These are phyloP conservation scores for Marchantia polymorpha DNA, from an alignment of 225 moss, liverwort and hornwort genomes.

Conservation along the genomic window DNA sequence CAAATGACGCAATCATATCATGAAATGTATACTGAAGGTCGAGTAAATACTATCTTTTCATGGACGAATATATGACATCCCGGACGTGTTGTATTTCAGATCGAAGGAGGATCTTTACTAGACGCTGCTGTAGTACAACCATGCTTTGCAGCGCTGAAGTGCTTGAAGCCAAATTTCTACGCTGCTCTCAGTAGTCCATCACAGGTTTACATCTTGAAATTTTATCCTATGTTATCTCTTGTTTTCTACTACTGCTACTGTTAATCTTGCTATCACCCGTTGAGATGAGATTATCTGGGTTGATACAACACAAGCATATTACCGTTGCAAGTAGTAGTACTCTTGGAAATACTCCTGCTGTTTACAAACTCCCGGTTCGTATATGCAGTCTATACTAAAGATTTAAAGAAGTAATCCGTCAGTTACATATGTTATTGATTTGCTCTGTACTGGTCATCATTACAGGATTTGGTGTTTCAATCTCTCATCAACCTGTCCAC, in stretches of 20 bases:
- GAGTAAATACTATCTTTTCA: too few relatives aligned
- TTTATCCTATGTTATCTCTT: too few relatives aligned
- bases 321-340: too few relatives aligned
- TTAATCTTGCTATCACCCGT: too few relatives aligned
- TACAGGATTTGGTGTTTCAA: slow-evolving; percentile 45
- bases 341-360: neutral
- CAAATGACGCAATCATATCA: too few relatives aligned
- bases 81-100: slow-evolving; percentile 34
- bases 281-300: too few relatives aligned
- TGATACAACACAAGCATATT: too few relatives aligned
- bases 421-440: neutral
- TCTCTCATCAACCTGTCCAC: slow-evolving; percentile 33
- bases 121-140: slow-evolving; percentile 77
- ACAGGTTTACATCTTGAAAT: slow-evolving; percentile 48
- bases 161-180: slow-evolving; percentile 69
- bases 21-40: too few relatives aligned
- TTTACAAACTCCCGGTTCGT: neutral
- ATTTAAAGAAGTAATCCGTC: neutral
- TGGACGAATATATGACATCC: neutral
- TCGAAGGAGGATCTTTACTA: slow-evolving; percentile 62
- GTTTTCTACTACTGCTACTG: too few relatives aligned
- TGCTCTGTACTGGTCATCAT: neutral
- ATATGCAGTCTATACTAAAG: neutral
- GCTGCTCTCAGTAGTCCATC: slow-evolving; percentile 36
- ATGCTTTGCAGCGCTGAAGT: slow-evolving; percentile 63